Evolutionary conservation across 2,329 filamentous ascomycete genomes (phyloP), one percentile per base, ranked within the genome.

Genomic region (Cyphellophora europaea): DNA sequence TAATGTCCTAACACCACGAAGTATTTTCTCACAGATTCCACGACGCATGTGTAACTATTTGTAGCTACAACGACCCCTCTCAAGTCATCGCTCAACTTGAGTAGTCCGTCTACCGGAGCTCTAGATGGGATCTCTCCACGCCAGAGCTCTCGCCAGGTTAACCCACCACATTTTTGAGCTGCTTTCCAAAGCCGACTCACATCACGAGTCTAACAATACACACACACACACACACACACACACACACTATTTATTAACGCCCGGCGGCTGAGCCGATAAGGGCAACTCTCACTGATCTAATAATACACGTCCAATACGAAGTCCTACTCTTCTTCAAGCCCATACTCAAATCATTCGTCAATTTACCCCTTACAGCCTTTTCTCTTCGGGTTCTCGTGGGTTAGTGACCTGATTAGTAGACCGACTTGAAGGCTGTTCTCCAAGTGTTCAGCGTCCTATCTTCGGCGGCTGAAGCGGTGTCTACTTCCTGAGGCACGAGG

Each of bases 191-290:
- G 21, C 10, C n/a, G 8, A 25, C 21, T 25, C 10, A 10, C n/a
- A n/a, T n/a, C n/a, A n/a, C n/a, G n/a, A 25, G 10, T 25, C 10
- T 25, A 25, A 25, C n/a, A 25, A 25, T n/a, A 25, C 21, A 25
- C 21, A 25, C 21, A 25, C 21, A 25, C 21, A 25, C 21, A 25
- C 21, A 25, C 21, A 25, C 21, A 25, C 21, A 25, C 21, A 25
- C 21, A 25, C 21, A 25, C 21, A 25, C 21, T 10, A 45, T 45
- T 45, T 18, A 46, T 46, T 44, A 46, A 46, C 43, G 39, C 43
- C 43, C 39, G 39, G 39, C 42, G 42, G 42, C 43, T 46, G 29
- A 46, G 28, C 39, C 42, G 41, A 46, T n/a, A 40, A 46, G 43
- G 42, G 42, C 36, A 46, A 46, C 43, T 46, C 37, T 44, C 36